phyloP scores from a whole-genome alignment of 2,329 filamentous ascomycete species.

The Exserohilum rostratum region DNA sequence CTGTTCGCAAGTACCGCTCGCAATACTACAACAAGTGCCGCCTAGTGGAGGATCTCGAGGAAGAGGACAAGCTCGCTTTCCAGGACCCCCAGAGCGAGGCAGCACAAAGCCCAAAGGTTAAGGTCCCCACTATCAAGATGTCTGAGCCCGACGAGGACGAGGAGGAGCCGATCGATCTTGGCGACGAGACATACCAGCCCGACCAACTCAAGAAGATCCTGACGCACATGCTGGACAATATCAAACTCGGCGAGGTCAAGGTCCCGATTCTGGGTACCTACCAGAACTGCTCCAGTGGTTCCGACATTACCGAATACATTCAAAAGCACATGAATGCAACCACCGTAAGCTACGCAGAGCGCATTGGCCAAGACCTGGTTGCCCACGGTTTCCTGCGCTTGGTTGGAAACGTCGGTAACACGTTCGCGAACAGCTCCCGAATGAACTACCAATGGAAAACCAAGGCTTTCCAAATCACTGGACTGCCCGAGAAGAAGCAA shows the following conservation, averaged over 20 bases:
- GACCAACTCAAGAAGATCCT: constrained; percentile 93
- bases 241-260: constrained; percentile 89
- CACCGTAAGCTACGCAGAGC: constrained; percentile 88
- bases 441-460: constrained; percentile 98
- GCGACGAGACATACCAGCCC: constrained; percentile 82
- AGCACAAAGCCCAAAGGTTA: constrained; percentile 60
- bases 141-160: constrained; percentile 68
- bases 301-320: constrained; percentile 94
- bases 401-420: constrained; percentile 91
- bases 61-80: constrained; percentile 98
- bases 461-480: constrained; percentile 85
- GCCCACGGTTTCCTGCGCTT: constrained; percentile 84
- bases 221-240: constrained; percentile 80
- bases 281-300: constrained; percentile 86
- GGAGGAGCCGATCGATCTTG: constrained; percentile 89
- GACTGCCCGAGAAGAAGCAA: constrained; percentile 86
- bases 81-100: constrained; percentile 72
- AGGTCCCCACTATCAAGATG: constrained; percentile 87
- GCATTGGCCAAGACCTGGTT: constrained; percentile 92
- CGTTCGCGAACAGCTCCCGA: constrained; percentile 95
- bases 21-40: constrained; percentile 99
- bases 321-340: constrained; percentile 85
- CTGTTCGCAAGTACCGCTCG: constrained; percentile 89
- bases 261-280: constrained; percentile 96
- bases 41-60: constrained; percentile 92